Evolutionary conservation across 371 early-diverging fungal genomes (phyloP), one percentile per base, ranked within the genome.

Genomic region (Dinochytrium kinnereticum): DNA sequence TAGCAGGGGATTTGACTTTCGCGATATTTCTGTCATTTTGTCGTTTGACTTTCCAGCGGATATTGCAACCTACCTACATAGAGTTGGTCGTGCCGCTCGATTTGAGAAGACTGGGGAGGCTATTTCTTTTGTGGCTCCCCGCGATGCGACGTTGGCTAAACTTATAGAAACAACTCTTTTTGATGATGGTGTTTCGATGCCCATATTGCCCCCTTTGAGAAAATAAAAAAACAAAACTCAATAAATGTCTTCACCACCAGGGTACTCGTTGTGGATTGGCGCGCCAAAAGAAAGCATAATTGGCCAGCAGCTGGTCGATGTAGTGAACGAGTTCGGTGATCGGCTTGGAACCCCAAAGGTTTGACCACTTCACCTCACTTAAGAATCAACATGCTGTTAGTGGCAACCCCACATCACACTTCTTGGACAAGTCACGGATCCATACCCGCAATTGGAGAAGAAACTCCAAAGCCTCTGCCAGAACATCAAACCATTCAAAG

Each of bases 61-160:
- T 3, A 92, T 92, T 0, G 89, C 94, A 15, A 93, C 93, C 76
- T 99, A 96, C 80, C 72, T 97, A 59, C 99, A 99, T 82, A 89
- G 99, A n/a, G 88, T 93, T 0, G 99, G 99, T 0, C 86, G 99
- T 31, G 95, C 97, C 0, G 97, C 95, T 1, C 85, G 96, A 37
- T 91, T 91, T 0, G 95, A 95, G 2, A 84, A 86, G 33, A 80
- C 80, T 3, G 98, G 98, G 17, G 37, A 61, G 37, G 69, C 37
- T n/a, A 26, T 64, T 26, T 30, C 65, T 10, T 64, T 64, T 64
- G 65, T 64, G 13, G 24, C 65, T 21, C 33, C 34, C n/a, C 7
- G 34, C 7, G 37, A 64, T 36, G 65, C 3, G 38, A 21, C 38
- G 31, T 10, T 64, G 24, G 65, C 65, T 10, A 36, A n/a, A 26